Conservation (phyloP, 441 rosid genomes). For the Rhodomyrtus psidioides region DNA sequence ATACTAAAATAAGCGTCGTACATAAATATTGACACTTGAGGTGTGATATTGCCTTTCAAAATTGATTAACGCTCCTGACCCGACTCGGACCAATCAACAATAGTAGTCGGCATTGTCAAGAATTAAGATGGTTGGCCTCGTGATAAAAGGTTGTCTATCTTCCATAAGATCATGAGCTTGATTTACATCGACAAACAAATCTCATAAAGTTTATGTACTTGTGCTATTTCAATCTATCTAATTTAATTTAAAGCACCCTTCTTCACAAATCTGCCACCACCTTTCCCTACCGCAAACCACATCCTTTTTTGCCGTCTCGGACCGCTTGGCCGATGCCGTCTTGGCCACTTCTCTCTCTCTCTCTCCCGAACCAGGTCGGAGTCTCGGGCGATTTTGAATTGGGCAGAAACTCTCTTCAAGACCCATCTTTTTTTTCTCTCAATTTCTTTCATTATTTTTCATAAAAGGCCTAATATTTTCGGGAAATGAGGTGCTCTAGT, state of each 20-base stretch:
- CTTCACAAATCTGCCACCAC: not conserved
- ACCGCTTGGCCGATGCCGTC: not conserved
- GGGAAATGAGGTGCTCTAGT: not conserved
- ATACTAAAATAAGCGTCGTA: too few species aligned
- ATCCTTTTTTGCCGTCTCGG: not conserved
- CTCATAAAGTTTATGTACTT: too few species aligned
- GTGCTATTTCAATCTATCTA: too few species aligned
- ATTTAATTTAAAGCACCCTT: too few species aligned
- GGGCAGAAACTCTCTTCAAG: not conserved
- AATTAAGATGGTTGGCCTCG: not conserved
- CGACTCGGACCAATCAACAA: not conserved
- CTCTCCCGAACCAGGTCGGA: not conserved
- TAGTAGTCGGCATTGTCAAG: not conserved
- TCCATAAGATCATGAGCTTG: not conserved
- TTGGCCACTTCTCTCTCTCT: not conserved
- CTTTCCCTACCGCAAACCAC: not conserved
- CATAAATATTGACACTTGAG: too few species aligned
- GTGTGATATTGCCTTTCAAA: too few species aligned
- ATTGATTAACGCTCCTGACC: too few species aligned
- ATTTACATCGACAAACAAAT: rapidly evolving
- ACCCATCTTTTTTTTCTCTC: not conserved
- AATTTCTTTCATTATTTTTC: not conserved
- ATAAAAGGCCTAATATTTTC: too few species aligned
- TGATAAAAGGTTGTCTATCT: not conserved
- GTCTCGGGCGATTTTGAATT: not conserved